Evolutionary conservation across 2,329 filamentous ascomycete species (phyloP).

Genomic region (Cercospora sesami): DNA sequence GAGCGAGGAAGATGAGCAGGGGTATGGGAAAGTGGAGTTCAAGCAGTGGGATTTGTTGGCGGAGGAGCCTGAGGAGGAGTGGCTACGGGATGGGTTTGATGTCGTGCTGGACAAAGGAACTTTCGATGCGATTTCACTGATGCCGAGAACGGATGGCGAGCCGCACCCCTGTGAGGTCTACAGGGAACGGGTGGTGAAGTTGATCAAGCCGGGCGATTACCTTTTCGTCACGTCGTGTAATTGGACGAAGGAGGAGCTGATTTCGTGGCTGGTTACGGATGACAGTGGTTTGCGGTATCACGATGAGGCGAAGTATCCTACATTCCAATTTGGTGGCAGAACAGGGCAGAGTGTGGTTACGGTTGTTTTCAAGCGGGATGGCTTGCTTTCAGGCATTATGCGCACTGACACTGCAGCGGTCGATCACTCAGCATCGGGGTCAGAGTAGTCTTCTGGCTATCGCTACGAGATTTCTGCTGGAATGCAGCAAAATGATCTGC

Average conservation of each 20-base stretch:
- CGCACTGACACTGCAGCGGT: background rate
- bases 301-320: conserved; percentile 74
- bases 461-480: background rate
- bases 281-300: conserved; percentile 58
- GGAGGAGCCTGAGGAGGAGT: conserved; percentile 47
- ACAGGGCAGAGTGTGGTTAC: conserved; percentile 89
- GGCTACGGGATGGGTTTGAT: conserved; percentile 72
- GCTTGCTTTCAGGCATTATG: conserved; percentile 2
- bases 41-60: conserved; percentile 54
- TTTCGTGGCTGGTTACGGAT: conserved; percentile 68
- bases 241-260: conserved; percentile 89
- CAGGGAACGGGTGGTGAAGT: conserved; percentile 62
- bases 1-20: conserved; percentile 17
- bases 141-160: conserved; percentile 26
- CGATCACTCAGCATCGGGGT: conserved; percentile 4
- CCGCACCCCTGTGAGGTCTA: conserved; percentile 67
- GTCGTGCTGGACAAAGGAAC: conserved; percentile 97
- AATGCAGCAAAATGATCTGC: background rate
- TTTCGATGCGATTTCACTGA: conserved; percentile 89
- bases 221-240: conserved; percentile 94
- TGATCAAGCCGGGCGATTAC: conserved; percentile 70
- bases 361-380: conserved; percentile 65
- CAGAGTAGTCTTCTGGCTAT: conserved; percentile 11
- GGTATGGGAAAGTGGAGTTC: conserved; percentile 47
- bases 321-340: conserved; percentile 84